Evolutionary conservation across 352 stramenopile genomes (phyloP), one percentile per base, ranked within the genome.

Genomic region (Globisporangium canariense): DNA sequence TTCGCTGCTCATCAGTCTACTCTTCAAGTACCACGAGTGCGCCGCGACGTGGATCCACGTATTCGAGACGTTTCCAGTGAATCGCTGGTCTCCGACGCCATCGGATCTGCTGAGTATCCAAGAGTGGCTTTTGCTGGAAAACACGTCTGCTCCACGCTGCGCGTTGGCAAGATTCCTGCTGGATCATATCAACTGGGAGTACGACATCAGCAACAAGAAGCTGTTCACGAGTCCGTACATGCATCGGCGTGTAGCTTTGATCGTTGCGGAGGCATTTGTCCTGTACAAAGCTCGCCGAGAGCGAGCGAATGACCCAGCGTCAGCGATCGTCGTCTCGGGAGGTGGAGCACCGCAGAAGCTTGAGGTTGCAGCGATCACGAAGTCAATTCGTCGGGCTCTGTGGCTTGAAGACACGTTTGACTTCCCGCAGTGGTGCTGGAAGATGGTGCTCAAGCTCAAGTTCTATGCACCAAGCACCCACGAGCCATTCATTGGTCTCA

Each of bases 101-200:
- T 70, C 78, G 9, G 87, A 96, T 67, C 62, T 96, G 57, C 49
- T 73, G 1, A 88, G 82, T 60, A 66, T 96, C 14, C 85, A 96
- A 62, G 81, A 91, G 56, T 96, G 87, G 87, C 52, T 96, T 9
- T 58, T 91, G 32, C 68, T 94, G n/a, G 82, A 93, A 36, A 85
- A 96, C 60, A 83, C 84, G 11, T 65, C 58, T 0, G 71, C 85
- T 25, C 74, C 81, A 32, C 79, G 86, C 16, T 88, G 78, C 64
- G 74, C 69, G 3, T 62, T 96, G 13, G 87, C 85, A 41, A 71
- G 87, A 10, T 93, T 93, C 58, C 67, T 96, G 13, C 58, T 96
- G 8, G 87, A 96, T 45, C 75, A 79, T 22, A 90, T 96, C 52
- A 94, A 94, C 73, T 96, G 87, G 87, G 85, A 93, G 58, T 90